These are phyloP conservation scores for Penicillium capsulatum DNA, from an alignment of 2,329 filamentous ascomycete genomes.

Conservation along the genomic window DNA sequence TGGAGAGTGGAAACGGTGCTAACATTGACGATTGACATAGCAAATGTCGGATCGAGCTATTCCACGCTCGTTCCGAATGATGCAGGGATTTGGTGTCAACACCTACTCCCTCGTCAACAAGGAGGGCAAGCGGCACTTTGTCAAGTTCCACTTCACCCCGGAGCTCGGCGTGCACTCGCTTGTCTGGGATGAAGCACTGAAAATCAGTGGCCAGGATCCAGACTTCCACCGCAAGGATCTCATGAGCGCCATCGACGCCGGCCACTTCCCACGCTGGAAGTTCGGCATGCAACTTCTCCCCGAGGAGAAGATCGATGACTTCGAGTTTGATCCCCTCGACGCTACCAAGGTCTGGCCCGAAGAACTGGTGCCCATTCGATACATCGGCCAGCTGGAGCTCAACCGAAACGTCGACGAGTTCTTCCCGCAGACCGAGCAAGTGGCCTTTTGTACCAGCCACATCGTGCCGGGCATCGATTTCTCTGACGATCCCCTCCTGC, in stretches of 20 bases:
- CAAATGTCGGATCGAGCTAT: slow-evolving; percentile 37
- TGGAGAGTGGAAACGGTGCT: too few species aligned
- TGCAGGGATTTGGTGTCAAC: slow-evolving; percentile 38
- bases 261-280: slow-evolving; percentile 70
- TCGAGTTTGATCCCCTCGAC: slow-evolving; percentile 81
- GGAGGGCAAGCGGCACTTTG: slow-evolving; percentile 32
- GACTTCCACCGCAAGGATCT: slow-evolving; percentile 80
- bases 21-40: slow-evolving; percentile 17
- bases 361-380: slow-evolving; percentile 67
- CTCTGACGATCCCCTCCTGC: slow-evolving; percentile 68
- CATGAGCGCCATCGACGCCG: slow-evolving; percentile 67
- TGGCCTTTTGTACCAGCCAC: slow-evolving; percentile 76
- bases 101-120: slow-evolving; percentile 33
- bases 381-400: slow-evolving; percentile 74
- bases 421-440: slow-evolving; percentile 78
- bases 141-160: slow-evolving; percentile 36
- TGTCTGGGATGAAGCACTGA: slow-evolving; percentile 65
- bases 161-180: slow-evolving; percentile 34
- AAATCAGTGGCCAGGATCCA: slow-evolving; percentile 68
- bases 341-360: slow-evolving; percentile 85
- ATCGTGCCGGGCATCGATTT: slow-evolving; percentile 74
- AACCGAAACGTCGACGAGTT: slow-evolving; percentile 78
- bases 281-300: slow-evolving; percentile 76
- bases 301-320: slow-evolving; percentile 67
- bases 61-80: slow-evolving; percentile 35